Evolutionary conservation across 1,139 yeast genomes (phyloP).

Genomic region (Meyerozyma guilliermondii): DNA sequence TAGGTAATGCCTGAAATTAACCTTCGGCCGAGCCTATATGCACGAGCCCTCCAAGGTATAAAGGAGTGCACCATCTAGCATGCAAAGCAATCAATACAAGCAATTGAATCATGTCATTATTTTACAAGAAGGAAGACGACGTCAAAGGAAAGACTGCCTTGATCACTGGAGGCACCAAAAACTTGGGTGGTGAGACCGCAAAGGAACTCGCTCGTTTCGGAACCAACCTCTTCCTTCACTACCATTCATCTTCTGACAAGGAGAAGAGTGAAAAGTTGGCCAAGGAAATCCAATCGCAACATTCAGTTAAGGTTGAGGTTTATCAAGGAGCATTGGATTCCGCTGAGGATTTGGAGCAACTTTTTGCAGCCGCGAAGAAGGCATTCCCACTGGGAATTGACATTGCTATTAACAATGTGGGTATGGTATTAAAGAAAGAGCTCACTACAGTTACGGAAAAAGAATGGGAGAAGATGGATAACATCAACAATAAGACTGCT

Average conservation of each 20-base stretch:
- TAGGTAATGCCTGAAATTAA: too few species aligned
- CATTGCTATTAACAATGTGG: slow-evolving; percentile 62
- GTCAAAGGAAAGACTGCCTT: slow-evolving; percentile 47
- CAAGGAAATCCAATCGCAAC: slow-evolving; percentile 26
- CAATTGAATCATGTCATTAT: neutral
- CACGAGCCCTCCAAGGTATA: neutral
- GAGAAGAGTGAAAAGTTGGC: slow-evolving; percentile 35
- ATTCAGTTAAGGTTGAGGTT: slow-evolving; percentile 34
- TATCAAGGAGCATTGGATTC: slow-evolving; percentile 43
- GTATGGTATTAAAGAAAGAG: slow-evolving; percentile 61
- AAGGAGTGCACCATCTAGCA: neutral
- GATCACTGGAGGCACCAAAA: slow-evolving; percentile 64
- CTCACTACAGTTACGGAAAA: slow-evolving; percentile 42
- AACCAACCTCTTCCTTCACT: slow-evolving; percentile 52
- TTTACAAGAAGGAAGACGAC: neutral
- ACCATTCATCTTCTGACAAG: slow-evolving; percentile 41
- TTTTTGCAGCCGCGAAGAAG: slow-evolving; percentile 42
- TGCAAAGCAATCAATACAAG: neutral
- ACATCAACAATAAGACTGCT: slow-evolving; percentile 53
- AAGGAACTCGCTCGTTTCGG: slow-evolving; percentile 52
- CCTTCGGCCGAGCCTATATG: neutral
- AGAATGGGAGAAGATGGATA: slow-evolving; percentile 52
- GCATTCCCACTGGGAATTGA: slow-evolving; percentile 48
- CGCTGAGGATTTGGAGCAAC: slow-evolving; percentile 35
- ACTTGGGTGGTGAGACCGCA: slow-evolving; percentile 58